Conservation (phyloP, 1,284 basidiomycete genomes). For the Stygiomarasmius scandens region DNA sequence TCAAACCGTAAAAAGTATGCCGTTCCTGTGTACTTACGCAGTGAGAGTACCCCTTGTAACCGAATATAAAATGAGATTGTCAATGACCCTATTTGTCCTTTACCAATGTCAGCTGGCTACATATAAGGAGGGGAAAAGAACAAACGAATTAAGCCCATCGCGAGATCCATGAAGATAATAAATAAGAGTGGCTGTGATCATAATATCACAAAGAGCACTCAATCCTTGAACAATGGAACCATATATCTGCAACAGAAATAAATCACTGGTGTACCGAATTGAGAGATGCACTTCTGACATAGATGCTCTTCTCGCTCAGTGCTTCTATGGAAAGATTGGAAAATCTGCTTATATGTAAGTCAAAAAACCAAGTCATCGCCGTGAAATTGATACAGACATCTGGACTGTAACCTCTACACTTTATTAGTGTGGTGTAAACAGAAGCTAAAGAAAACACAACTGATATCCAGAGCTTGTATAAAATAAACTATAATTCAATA, state of each 20-base stretch:
- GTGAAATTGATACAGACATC: no score
- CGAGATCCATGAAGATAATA: slow-evolving; percentile 8
- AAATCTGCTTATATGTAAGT: no score
- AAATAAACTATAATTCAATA: no score
- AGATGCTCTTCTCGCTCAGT: no score
- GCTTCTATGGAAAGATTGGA: no score
- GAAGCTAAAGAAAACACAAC: no score
- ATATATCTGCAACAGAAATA: slow-evolving; percentile 9
- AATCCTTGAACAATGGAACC: slow-evolving; percentile 17
- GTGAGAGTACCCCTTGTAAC: slow-evolving; percentile 13
- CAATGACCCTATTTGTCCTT: slow-evolving; percentile 15
- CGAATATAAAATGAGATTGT: slow-evolving; percentile 15
- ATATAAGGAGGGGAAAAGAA: not conserved
- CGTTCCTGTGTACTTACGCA: not conserved
- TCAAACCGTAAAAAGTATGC: not conserved
- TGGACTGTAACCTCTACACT: no score
- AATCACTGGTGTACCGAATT: no score
- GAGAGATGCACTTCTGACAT: no score
- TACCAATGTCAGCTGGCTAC: not conserved
- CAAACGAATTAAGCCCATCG: slow-evolving; percentile 4
- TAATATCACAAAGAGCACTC: slow-evolving; percentile 14
- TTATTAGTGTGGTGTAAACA: no score
- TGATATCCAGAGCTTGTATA: no score
- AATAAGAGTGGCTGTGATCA: slow-evolving; percentile 13
- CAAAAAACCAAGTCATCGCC: no score